Base-by-base conservation (phyloP, 2,329 filamentous ascomycete genomes). In the Diplodia intermedia region DNA sequence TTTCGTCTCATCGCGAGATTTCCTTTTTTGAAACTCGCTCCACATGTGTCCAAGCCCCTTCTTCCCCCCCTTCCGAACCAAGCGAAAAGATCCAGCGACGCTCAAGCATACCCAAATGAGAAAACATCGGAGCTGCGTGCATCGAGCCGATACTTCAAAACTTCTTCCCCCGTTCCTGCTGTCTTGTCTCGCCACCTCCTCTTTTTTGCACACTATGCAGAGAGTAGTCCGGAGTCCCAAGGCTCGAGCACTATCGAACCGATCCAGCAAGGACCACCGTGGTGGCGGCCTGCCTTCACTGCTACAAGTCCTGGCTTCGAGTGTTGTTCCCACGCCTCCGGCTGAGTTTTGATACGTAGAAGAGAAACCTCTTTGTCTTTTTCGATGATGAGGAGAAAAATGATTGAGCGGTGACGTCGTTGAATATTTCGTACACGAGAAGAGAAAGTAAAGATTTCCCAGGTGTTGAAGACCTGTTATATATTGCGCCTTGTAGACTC, bases 281-380 rank as follows among this genome's bases (percentile, higher is more conserved):
- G 70, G 43, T 40, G 68, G 69, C 61, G 43, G 26, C 38, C n/a
- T 70, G 73, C 70, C 68, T 71, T 75, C 75, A 73, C 75, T 79
- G 78, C 72, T 79, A 68, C 78, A 73, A 79, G 74, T 77, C 78
- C 78, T 72, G 66, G 72, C 75, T 38, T 73, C 73, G 75, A 74
- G 65, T 55, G n/a, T 36, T 63, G 73, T 66, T 79, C 77, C 78
- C 77, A 79, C 74, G 78, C 78, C 78, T 77, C 74, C 66, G 70
- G 71, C n/a, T 54, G 38, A 57, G 53, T 65, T 54, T 61, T 61
- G 52, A 15, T 26, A 26, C 26, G 26, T 55, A 15, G 23, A 29
- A 43, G 26, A 61, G 33, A 33, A 40, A 38, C n/a, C 3, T 43
- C 23, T 43, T 55, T 26, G 38, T 18, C 38, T 18, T 38, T 36